phyloP scores from a whole-genome alignment of 2,329 filamentous ascomycete species.

The Pseudocercospora fuligena region DNA sequence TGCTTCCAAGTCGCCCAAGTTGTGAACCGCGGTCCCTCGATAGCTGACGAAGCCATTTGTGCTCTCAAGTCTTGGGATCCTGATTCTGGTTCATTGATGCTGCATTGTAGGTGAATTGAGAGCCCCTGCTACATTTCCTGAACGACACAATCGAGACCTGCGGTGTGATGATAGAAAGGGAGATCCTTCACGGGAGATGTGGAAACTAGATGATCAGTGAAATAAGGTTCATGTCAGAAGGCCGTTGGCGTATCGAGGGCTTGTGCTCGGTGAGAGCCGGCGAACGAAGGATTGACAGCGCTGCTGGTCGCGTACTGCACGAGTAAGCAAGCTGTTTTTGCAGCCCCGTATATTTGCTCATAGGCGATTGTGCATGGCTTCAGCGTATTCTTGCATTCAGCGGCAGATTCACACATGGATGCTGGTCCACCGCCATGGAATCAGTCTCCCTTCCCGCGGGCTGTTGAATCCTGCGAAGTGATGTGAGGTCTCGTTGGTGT shows the following conservation, averaged over 20 bases:
- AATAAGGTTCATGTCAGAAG: constrained; percentile 1
- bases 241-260: not conserved
- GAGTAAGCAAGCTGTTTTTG: not conserved
- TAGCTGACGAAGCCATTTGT: constrained; percentile 4
- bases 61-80: not conserved
- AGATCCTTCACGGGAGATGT: constrained; percentile 1
- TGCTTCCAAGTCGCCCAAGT: constrained; percentile 5
- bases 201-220: not conserved
- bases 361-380: not conserved
- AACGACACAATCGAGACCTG: not conserved
- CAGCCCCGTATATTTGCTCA: not conserved
- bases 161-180: not conserved
- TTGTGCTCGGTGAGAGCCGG: not conserved
- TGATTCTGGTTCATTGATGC: constrained; percentile 1
- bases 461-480: not conserved
- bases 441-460: not conserved
- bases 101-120: not conserved
- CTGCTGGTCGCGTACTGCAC: not conserved
- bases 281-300: not conserved
- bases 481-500: not conserved
- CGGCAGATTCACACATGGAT: not conserved
- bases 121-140: not conserved
- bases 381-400: not conserved
- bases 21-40: constrained; percentile 4
- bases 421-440: not conserved